Evolutionary conservation across 1,139 yeast species (phyloP), one percentile per base, ranked within the genome.

Genomic region (Taphrina communis): DNA sequence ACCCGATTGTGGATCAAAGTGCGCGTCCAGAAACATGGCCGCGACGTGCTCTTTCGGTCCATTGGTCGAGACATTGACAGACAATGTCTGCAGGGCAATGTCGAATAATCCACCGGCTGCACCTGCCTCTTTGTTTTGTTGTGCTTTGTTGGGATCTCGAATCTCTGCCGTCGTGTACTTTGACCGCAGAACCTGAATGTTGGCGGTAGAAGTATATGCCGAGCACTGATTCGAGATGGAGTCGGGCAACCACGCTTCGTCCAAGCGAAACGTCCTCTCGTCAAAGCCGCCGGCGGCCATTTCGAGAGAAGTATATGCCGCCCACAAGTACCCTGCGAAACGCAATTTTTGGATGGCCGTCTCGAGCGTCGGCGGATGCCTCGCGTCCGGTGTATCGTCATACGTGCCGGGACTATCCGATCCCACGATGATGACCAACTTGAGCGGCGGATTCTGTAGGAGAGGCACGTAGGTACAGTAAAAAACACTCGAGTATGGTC

Each of bases 261-360:
- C 88, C 73, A 92, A 88, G 71, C 87, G 86, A 78, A 92, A 92
- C 5, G 89, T 83, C 70, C 98, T 80, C 73, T 88, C 86, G 38
- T 97, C 96, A 74, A 90, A 85, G 0, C 96, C 95, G 68, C 84
- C 83, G 52, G 87, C 80, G 70, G 87, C 79, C 97, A 94, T 91
- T 76, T 93, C 97, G 73, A 94, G 97, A 73, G 88, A 88, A 0
- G 98, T 93, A 76, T 86, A 93, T 0, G 97, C 97, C 75, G 91
- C 93, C 97, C 92, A 91, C 77, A 94, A 77, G 74, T 97, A 82
- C 3, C 90, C 97, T 7, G 93, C 97, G 71, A 91, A 85, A 74
- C 96, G 86, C 73, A 94, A 77, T 76, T 90, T 92, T 73, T 82
- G 82, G 31, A 90, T 80, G 0, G 97, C 97, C n/a, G 87, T 78